These are phyloP conservation scores for Crotalaria pallida DNA, from an alignment of 306 rosid genomes.

Conservation along the genomic window DNA sequence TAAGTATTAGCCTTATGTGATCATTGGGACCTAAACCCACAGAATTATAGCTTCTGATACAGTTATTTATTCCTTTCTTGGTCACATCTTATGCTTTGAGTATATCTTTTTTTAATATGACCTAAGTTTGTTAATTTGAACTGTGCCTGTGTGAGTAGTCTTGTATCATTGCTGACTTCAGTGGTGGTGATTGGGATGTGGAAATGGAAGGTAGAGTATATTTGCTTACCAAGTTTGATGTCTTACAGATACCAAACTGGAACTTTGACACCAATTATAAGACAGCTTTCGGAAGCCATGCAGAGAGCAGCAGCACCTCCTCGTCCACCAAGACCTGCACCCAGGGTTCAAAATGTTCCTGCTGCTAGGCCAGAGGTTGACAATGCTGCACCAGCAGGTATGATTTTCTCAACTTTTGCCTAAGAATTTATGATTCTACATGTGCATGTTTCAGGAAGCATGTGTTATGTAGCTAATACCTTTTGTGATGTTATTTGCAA, in stretches of 20 bases:
- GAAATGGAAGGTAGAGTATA: conserved; percentile 7
- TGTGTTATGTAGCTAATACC: not conserved
- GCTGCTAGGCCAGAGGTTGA: conserved; percentile 46
- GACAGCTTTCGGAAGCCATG: conserved; percentile 73
- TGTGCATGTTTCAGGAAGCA: not conserved
- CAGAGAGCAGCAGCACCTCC: conserved; percentile 76
- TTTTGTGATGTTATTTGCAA: not conserved
- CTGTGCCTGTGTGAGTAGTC: not conserved
- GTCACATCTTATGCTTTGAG: not conserved
- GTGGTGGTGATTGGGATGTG: not conserved
- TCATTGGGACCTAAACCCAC: not conserved
- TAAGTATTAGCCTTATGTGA: conserved; percentile 30
- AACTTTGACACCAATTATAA: conserved; percentile 55
- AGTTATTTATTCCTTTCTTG: not conserved
- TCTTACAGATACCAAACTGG: conserved; percentile 64
- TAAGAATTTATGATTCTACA: not conserved
- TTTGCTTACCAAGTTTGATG: not conserved
- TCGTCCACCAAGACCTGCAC: conserved; percentile 52
- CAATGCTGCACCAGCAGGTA: conserved; percentile 51
- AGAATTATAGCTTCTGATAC: not conserved
- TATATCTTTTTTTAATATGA: not conserved
- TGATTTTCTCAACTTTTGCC: not conserved
- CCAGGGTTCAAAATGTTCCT: conserved; percentile 31
- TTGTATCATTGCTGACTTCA: not conserved
- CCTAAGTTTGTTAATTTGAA: not conserved